phyloP scores from a whole-genome alignment of 352 stramenopile genomes.

The Globisporangium acanthophoron region DNA sequence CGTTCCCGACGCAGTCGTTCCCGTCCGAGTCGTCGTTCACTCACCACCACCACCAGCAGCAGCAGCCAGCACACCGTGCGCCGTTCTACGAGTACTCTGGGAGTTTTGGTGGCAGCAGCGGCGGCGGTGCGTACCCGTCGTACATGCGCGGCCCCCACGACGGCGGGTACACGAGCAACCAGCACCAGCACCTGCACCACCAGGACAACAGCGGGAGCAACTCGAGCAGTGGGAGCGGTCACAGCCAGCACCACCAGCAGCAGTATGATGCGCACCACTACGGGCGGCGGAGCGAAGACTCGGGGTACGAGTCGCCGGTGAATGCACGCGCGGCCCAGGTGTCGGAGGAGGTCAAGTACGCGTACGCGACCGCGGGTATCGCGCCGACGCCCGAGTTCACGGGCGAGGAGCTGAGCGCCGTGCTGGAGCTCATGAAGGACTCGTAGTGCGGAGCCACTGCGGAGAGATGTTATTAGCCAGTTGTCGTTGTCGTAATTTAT shows the following conservation, averaged over 20 bases:
- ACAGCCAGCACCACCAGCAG: slow-evolving; percentile 6
- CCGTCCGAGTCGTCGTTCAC: slow-evolving; percentile 52
- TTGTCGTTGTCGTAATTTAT: neutral
- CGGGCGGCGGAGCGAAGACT: slow-evolving; percentile 1
- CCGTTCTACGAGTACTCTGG: slow-evolving; percentile 23
- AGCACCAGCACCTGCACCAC: slow-evolving; percentile 11
- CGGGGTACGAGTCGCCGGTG: slow-evolving; percentile 25
- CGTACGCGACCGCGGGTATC: slow-evolving; percentile 20
- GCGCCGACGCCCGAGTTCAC: slow-evolving; percentile 52
- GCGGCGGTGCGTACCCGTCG: slow-evolving; percentile 27
- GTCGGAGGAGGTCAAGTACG: slow-evolving; percentile 21
- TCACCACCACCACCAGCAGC: slow-evolving; percentile 14
- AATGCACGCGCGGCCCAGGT: slow-evolving; percentile 16
- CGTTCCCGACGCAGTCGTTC: slow-evolving; percentile 56
- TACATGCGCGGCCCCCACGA: slow-evolving; percentile 34
- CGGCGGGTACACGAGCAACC: slow-evolving; percentile 17
- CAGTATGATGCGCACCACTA: slow-evolving; percentile 10
- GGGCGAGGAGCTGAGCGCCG: slow-evolving; percentile 68
- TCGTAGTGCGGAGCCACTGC: slow-evolving; percentile 24
- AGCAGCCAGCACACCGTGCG: slow-evolving; percentile 18
- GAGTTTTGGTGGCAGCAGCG: slow-evolving; percentile 9
- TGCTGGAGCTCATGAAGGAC: slow-evolving; percentile 81
- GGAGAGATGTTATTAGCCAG: neutral
- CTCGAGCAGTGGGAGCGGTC: neutral
- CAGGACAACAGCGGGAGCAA: slow-evolving; percentile 1